These are phyloP conservation scores for Byssothecium circinans DNA, from an alignment of 2,329 filamentous ascomycete genomes.

Conservation along the genomic window DNA sequence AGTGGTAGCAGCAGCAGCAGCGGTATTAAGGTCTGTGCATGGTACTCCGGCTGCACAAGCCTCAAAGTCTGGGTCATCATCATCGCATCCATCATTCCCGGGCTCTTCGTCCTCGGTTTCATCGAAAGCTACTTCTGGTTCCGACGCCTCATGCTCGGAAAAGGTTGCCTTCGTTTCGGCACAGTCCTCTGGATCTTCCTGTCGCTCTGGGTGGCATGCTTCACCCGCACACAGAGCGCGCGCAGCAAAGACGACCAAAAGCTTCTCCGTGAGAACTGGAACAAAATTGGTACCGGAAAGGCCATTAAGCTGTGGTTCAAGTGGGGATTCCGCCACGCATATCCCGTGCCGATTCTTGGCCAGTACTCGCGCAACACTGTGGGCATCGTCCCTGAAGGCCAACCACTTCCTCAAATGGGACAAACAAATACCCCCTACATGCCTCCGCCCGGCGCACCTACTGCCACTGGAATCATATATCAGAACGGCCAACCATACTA, in stretches of 20 bases:
- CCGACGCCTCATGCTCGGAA: conserved; percentile 38
- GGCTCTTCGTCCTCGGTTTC: conserved; percentile 36
- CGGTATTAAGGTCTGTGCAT: conserved; percentile 7
- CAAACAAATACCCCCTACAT: conserved; percentile 15
- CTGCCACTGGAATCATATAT: not conserved
- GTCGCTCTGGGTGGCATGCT: conserved; percentile 33
- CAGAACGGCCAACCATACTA: conserved; percentile 21
- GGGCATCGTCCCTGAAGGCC: conserved; percentile 30
- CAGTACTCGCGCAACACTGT: conserved; percentile 33
- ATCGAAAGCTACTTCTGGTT: conserved; percentile 40
- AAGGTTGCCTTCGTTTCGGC: conserved; percentile 33
- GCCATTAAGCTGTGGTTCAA: conserved; percentile 38
- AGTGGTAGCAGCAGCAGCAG: conserved; percentile 8
- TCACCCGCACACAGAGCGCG: conserved; percentile 35
- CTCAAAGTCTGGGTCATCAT: conserved; percentile 32
- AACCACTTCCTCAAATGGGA: conserved; percentile 27
- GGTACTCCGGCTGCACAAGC: conserved; percentile 19
- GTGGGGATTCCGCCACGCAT: conserved; percentile 34
- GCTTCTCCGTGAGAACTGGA: conserved; percentile 33
- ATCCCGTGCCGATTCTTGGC: conserved; percentile 34
- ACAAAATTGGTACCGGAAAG: conserved; percentile 25
- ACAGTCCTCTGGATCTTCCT: conserved; percentile 36
- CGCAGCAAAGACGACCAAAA: conserved; percentile 35
- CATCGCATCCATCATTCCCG: conserved; percentile 28
- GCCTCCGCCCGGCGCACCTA: conserved; percentile 10